phyloP scores from a whole-genome alignment of 2,329 filamentous ascomycete genomes.

The Ophiostoma montium region DNA sequence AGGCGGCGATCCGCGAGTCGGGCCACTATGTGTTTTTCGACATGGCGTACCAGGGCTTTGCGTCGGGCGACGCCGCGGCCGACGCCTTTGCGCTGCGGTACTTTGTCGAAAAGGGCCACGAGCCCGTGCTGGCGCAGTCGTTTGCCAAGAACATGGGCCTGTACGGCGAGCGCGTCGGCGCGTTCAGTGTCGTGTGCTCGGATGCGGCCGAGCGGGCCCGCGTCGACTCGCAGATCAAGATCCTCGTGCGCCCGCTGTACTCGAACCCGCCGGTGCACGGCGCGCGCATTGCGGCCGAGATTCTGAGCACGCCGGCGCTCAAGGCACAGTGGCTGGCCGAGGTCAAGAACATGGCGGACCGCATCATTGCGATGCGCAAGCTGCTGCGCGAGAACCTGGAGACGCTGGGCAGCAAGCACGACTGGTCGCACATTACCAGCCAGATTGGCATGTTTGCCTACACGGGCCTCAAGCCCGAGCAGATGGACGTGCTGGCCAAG shows the following conservation, averaged over 20 bases:
- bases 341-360: slow-evolving; percentile 97
- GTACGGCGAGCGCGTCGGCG: slow-evolving; percentile 94
- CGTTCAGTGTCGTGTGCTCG: slow-evolving; percentile 75
- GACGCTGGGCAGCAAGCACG: slow-evolving; percentile 86
- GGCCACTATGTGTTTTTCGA: slow-evolving; percentile 95
- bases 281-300: slow-evolving; percentile 82
- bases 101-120: slow-evolving; percentile 86
- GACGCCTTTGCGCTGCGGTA: slow-evolving; percentile 89
- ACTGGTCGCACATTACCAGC: slow-evolving; percentile 97
- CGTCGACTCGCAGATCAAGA: slow-evolving; percentile 96
- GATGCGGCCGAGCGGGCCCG: slow-evolving; percentile 77
- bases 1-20: slow-evolving; percentile 69
- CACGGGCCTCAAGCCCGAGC: slow-evolving; percentile 78
- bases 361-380: slow-evolving; percentile 96
- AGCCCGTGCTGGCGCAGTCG: slow-evolving; percentile 76
- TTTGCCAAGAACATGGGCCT: slow-evolving; percentile 99
- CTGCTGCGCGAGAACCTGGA: slow-evolving; percentile 91
- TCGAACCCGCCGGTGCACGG: slow-evolving; percentile 97
- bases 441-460: slow-evolving; percentile 99
- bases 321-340: slow-evolving; percentile 92
- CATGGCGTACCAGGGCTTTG: slow-evolving; percentile 99
- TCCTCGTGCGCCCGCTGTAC: slow-evolving; percentile 91
- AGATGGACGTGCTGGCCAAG: slow-evolving; percentile 85
- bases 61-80: slow-evolving; percentile 77
- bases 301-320: slow-evolving; percentile 71